These are phyloP conservation scores for Pythium rishiriense DNA, from an alignment of 352 stramenopile species.

Conservation along the genomic window DNA sequence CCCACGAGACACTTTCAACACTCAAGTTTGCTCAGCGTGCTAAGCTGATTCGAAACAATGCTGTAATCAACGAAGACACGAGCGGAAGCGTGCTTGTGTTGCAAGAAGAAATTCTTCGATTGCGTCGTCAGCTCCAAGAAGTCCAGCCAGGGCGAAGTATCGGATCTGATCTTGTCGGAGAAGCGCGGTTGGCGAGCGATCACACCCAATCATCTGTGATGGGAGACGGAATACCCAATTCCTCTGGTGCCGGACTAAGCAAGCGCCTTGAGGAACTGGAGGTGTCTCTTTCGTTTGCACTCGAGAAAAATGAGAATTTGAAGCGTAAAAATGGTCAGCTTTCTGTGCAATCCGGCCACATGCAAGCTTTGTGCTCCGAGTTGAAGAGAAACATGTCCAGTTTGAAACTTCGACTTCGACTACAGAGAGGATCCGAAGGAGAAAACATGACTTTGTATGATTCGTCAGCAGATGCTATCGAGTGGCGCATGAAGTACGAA, in stretches of 20 bases:
- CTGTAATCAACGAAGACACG: conserved; percentile 82
- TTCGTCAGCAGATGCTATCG: conserved; percentile 70
- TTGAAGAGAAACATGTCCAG: conserved; percentile 62
- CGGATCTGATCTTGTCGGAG: conserved; percentile 2
- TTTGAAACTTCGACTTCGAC: conserved; percentile 55
- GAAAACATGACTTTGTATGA: conserved; percentile 48
- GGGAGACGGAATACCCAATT: not conserved
- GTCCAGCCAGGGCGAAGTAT: conserved; percentile 28
- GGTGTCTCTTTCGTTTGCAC: conserved; percentile 49
- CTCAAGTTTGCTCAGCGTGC: conserved; percentile 85
- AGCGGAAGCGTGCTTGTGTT: conserved; percentile 57
- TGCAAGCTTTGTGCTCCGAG: conserved; percentile 50
- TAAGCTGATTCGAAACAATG: conserved; percentile 87
- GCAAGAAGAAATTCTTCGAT: conserved; percentile 71
- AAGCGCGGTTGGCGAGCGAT: conserved; percentile 5
- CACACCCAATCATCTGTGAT: not conserved
- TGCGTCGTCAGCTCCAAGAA: conserved; percentile 64
- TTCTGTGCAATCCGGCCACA: conserved; percentile 50
- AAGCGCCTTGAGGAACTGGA: conserved; percentile 64
- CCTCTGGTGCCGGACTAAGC: conserved; percentile 18
- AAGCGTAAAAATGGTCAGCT: conserved; percentile 60
- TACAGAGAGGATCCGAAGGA: conserved; percentile 26
- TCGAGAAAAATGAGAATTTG: conserved; percentile 61
- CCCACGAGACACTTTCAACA: conserved; percentile 82
- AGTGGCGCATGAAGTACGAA: conserved; percentile 85